phyloP scores from a whole-genome alignment of 805 yeast genomes.

The Ogataea pilisensis region DNA sequence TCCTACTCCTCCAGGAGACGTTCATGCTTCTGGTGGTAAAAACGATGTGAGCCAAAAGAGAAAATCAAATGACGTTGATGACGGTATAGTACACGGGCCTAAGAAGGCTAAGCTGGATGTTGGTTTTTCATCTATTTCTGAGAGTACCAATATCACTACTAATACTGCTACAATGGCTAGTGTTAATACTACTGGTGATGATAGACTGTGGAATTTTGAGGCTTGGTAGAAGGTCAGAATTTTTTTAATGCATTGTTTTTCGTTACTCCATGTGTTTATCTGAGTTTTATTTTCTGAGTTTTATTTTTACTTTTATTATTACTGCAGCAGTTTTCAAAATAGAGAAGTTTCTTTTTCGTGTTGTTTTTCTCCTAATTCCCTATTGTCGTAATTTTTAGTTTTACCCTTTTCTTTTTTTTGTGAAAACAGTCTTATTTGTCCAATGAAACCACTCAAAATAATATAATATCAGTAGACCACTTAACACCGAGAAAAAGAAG shows the following conservation, averaged over 20 bases:
- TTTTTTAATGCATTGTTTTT: not conserved
- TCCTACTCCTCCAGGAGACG: conserved; percentile 37
- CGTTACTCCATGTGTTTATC: not conserved
- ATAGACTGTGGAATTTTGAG: conserved; percentile 2
- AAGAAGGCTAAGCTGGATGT: not conserved
- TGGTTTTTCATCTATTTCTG: not conserved
- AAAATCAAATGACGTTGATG: not conserved
- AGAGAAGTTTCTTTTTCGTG: too few species aligned
- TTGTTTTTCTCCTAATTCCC: too few species aligned
- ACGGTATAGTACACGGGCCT: not conserved
- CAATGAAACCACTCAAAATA: too few species aligned
- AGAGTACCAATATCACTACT: not conserved
- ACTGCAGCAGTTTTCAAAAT: too few species aligned
- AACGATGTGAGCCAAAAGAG: not conserved
- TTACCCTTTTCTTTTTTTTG: too few species aligned
- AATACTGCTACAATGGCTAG: not conserved
- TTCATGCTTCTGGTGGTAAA: conserved; percentile 1
- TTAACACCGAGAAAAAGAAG: too few species aligned
- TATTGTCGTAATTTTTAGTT: too few species aligned
- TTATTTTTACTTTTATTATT: too few species aligned
- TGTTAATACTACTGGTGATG: not conserved
- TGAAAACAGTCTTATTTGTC: too few species aligned
- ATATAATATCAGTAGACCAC: too few species aligned
- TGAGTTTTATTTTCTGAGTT: too few species aligned
- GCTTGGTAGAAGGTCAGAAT: too few species aligned